Base-by-base conservation (phyloP, 768 basidiomycete genomes). In the Amanita phalloides region DNA sequence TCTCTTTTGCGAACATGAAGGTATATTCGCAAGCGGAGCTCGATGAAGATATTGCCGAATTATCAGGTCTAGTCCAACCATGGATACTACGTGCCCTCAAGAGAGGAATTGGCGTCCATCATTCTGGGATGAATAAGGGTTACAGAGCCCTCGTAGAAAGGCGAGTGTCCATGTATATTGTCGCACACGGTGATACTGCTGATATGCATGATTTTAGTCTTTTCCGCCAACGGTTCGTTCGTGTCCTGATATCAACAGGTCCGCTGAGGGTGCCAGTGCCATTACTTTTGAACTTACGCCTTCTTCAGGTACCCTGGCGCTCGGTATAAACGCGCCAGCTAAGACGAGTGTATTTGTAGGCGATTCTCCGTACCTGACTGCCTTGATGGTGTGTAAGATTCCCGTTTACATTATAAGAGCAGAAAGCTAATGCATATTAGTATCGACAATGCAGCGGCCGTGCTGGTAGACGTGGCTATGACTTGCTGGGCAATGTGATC, bases 391-490 rank as follows among this genome's bases (percentile, higher is more conserved):
- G 1, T 17, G 17, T 78, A 58, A 2, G 72, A 59, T 39, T 20
- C 17, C 17, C 20, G n/a, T 38, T 7, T 17, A 20, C n/a, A 11
- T 44, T 48, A 28, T 1, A 8, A 25, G 13, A 30, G 17, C 10
- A 5, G 25, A 36, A 52, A 45, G 45, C 51, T 49, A 54, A 32
- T 26, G 32, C 4, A 0, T 9, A 9, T 48, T 57, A 82, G 81
- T 86, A 82, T 61, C 79, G 85, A 9, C 84, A 86, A 71, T 84
- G 82, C 54, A 76, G 82, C 42, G 85, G 85, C 51, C 74, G 84
- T 61, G 84, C 84, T 37, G 84, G 85, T 53, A 75, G 85, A 39
- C 74, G 85, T 58, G 85, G 84, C 2, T 85, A 73, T 54, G 84
- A 86, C 58, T 71, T 81, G 5, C 68, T 82, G 0, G 84, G 85